Base-by-base conservation (phyloP, 331 rosid genomes). In the Telfairia occidentalis region DNA sequence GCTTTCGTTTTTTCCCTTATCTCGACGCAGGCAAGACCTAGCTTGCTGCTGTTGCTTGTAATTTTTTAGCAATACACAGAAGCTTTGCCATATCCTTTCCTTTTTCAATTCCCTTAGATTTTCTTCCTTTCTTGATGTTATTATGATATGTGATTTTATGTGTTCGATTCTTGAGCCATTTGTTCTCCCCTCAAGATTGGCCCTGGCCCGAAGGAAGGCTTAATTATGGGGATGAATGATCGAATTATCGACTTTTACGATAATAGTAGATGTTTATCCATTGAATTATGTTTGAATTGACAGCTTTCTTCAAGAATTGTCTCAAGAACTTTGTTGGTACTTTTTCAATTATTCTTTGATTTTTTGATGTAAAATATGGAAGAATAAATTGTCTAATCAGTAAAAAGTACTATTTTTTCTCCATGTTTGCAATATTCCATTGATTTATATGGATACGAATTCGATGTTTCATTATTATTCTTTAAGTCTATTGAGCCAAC, bases 1-100 rank as follows among this genome's bases (percentile, higher is more conserved):
- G 90, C 80, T 70, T 77, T 80, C 86, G 46, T 21, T 16, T 64
- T 64, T 32, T n/a, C 79, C 21, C 23, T 46, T 12, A 67, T 67
- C 11, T 67, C 54, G 24, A 23, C 35, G 12, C 74, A 10, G 19
- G 4, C 9, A 37, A 13, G 12, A 13, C 54, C 37, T 67, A 66
- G 73, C 32, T 65, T 19, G 21, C 6, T 49, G 30, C 12, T 5
- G 16, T 18, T 72, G 18, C 21, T 4, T 16, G 8, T 18, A 29
- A 45, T 50, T 9, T 5, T 64, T 65, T 0, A 9, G 16, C 64
- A 53, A 53, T 8, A 19, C 58, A 52, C 4, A 1, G 24, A 12
- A 7, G 3, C 11, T 21, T 24, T 38, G 9, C 8, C 43, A 38
- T 38, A 38, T 40, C 45, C 45, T 40, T 54, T 9, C 9, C 7